These are phyloP conservation scores for Dendrobium catenatum DNA, from an alignment of 106 monocot genomes.

Conservation along the genomic window DNA sequence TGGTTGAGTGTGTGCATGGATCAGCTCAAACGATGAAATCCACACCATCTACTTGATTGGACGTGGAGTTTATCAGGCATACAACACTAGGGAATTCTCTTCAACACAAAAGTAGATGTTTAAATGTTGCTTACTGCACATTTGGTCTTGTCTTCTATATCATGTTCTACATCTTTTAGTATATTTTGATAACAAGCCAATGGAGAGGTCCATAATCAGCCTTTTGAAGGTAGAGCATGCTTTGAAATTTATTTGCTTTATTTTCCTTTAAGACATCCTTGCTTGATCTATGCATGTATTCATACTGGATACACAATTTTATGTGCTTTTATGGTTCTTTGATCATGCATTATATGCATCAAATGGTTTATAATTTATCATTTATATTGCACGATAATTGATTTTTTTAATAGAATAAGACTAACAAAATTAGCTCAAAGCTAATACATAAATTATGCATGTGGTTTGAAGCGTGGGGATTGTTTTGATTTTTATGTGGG, in stretches of 20 bases:
- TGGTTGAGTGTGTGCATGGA: no score
- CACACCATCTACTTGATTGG: no score
- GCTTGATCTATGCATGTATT: background rate
- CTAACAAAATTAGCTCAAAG: background rate
- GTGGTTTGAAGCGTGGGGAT: background rate
- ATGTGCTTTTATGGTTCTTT: background rate
- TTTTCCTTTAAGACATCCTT: background rate
- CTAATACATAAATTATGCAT: no score
- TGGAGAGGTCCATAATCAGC: background rate
- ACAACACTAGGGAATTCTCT: no score
- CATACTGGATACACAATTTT: background rate
- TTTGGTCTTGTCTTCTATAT: no score
- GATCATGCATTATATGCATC: background rate
- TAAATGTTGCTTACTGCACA: no score
- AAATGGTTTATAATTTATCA: background rate
- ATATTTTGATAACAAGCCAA: no score
- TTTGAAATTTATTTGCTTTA: background rate
- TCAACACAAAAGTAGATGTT: no score
- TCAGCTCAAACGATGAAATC: no score
- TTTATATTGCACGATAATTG: background rate
- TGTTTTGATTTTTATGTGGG: background rate
- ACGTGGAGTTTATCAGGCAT: no score
- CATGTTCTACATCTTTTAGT: no score
- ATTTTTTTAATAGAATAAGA: background rate
- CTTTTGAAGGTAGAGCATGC: background rate